phyloP scores from a whole-genome alignment of 2,329 filamentous ascomycete species.

The Diaporthe nobilis region DNA sequence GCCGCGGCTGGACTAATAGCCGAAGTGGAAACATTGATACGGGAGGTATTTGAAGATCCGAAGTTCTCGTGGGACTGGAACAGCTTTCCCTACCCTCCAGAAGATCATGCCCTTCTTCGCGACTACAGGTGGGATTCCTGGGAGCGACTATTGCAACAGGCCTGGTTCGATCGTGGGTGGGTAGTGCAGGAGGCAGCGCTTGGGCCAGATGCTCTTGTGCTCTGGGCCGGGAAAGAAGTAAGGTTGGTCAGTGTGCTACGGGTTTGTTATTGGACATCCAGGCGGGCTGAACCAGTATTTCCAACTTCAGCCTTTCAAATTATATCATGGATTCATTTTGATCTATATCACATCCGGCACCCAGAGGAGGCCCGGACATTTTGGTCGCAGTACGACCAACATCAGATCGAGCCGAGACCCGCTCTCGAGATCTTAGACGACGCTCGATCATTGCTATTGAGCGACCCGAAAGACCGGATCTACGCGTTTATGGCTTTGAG shows the following conservation, averaged over 20 bases:
- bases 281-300: not conserved
- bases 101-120: not conserved
- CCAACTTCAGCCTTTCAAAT: not conserved
- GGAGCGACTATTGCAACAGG: not conserved
- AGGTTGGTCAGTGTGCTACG: not conserved
- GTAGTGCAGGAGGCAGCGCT: conserved; percentile 36
- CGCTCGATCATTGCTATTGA: not conserved
- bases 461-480: conserved; percentile 21
- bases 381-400: rapidly evolving
- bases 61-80: conserved; percentile 8
- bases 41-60: not conserved
- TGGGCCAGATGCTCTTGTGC: not conserved
- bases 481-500: conserved; percentile 30
- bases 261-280: not conserved
- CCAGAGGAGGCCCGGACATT: not conserved
- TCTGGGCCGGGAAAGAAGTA: conserved; percentile 25
- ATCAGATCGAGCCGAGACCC: not conserved
- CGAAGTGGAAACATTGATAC: conserved; percentile 5
- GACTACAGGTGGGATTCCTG: not conserved
- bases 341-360: not conserved
- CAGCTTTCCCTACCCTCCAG: conserved; percentile 15
- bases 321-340: not conserved
- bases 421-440: not conserved
- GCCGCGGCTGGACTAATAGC: not conserved
- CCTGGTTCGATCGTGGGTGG: conserved; percentile 21